Percentiles rank a stretch among this genome's conserved stretches.
Evolutionary conservation across 225 moss, liverwort and hornwort species (phyloP).

Genomic region (Antitrichia curtipendula): DNA sequence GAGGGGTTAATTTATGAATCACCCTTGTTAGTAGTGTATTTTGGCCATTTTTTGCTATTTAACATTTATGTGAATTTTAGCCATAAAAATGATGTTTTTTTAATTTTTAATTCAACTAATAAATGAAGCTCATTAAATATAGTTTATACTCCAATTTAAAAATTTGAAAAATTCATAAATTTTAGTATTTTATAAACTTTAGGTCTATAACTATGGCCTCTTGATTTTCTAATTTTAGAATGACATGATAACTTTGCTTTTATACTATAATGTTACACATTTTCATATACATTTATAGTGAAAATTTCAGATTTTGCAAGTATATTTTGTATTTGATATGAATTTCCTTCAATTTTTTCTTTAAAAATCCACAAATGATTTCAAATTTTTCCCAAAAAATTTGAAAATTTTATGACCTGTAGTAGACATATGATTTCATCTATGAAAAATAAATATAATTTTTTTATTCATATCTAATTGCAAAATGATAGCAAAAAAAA

Average conservation of each 20-base stretch:
- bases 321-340: background rate
- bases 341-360: background rate
- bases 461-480: background rate
- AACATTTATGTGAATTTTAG: background rate
- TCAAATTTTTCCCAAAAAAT: background rate
- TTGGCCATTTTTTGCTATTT: background rate
- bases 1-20: no score
- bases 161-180: background rate
- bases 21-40: background rate
- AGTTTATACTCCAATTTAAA: background rate
- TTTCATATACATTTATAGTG: rapidly evolving
- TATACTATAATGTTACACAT: rapidly evolving
- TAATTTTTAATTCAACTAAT: background rate
- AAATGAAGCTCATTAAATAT: rapidly evolving
- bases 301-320: rapidly evolving
- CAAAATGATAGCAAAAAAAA: background rate
- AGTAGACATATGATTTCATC: background rate
- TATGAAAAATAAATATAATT: no score
- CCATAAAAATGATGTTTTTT: background rate
- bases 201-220: background rate
- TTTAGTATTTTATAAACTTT: background rate
- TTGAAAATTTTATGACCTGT: background rate
- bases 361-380: background rate
- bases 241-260: rapidly evolving
- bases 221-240: background rate